Percentiles rank a stretch among this genome's conserved stretches.
These are phyloP conservation scores for Fusarium globosum DNA, from an alignment of 2,329 filamentous ascomycete species.

Conservation along the genomic window DNA sequence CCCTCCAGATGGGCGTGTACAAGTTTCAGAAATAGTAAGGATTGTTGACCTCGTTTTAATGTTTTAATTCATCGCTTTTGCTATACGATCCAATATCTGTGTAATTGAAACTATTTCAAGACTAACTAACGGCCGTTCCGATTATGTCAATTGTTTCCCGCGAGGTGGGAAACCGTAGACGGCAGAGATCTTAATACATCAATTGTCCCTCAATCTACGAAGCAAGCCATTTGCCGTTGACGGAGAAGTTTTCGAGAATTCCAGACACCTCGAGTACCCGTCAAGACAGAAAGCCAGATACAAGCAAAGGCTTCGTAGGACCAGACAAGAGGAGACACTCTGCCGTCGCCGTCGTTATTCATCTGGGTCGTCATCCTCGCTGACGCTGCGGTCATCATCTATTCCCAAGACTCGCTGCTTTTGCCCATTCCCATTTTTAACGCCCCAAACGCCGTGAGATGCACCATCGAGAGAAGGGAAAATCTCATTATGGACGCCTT, in stretches of 20 bases:
- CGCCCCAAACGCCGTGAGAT: constrained; percentile 62
- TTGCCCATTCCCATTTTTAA: constrained; percentile 57
- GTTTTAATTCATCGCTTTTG: constrained; percentile 1
- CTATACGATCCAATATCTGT: constrained; percentile 21
- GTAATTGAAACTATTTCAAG: constrained; percentile 33
- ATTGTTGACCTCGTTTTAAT: background rate
- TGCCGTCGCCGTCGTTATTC: constrained; percentile 68
- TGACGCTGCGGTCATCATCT: constrained; percentile 62
- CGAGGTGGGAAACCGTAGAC: constrained; percentile 57
- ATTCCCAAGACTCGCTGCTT: constrained; percentile 50
- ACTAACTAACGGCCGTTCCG: constrained; percentile 38
- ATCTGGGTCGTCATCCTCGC: constrained; percentile 75
- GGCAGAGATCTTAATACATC: constrained; percentile 72
- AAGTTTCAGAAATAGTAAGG: constrained; percentile 5
- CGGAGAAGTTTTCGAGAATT: background rate
- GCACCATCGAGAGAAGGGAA: constrained; percentile 48
- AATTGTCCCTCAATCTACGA: constrained; percentile 67
- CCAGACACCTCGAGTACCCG: constrained; percentile 6
- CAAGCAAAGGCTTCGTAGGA: constrained; percentile 57
- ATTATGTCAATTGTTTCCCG: constrained; percentile 47
- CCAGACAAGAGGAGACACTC: constrained; percentile 74
- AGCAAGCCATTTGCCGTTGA: constrained; percentile 27
- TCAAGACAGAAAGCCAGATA: constrained; percentile 11
- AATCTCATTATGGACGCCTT: constrained; percentile 55
- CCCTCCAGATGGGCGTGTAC: background rate